These are phyloP conservation scores for Microdochium paspali DNA, from an alignment of 2,329 filamentous ascomycete genomes.

Conservation along the genomic window DNA sequence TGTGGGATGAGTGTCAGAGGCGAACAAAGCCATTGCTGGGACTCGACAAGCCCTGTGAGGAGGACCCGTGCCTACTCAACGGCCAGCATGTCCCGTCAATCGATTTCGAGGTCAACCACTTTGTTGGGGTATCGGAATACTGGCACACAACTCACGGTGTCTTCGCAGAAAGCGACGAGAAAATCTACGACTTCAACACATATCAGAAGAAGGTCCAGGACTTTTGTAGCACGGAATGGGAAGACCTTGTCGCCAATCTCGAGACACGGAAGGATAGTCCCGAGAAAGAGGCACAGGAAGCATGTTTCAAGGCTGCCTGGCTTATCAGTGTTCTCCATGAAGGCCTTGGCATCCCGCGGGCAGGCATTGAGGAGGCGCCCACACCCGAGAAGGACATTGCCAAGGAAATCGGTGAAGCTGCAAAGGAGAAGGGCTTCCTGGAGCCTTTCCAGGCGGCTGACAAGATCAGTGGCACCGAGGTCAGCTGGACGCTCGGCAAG, in stretches of 20 bases:
- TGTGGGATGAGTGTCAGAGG: conserved; percentile 75
- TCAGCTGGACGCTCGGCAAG: conserved; percentile 95
- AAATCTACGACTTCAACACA: conserved; percentile 79
- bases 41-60: conserved; percentile 76
- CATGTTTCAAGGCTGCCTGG: conserved; percentile 98
- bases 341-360: conserved; percentile 83
- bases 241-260: conserved; percentile 59
- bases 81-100: conserved; percentile 90
- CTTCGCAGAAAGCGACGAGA: conserved; percentile 70
- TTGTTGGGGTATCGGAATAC: conserved; percentile 95
- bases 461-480: conserved; percentile 82
- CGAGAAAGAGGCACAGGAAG: conserved; percentile 64
- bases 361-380: conserved; percentile 61
- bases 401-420: conserved; percentile 56
- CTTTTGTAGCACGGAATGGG: conserved; percentile 82
- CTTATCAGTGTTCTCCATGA: conserved; percentile 94
- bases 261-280: conserved; percentile 37
- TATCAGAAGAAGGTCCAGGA: conserved; percentile 79
- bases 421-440: conserved; percentile 65
- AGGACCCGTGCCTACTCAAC: conserved; percentile 80
- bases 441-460: conserved; percentile 89
- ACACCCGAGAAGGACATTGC: conserved; percentile 57
- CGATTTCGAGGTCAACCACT: conserved; percentile 95
- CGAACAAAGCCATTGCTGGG: conserved; percentile 79
- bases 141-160: conserved; percentile 98